phyloP scores from a whole-genome alignment of 805 yeast species.

The baker's yeast (Saccharomyces cerevisiae) region DNA sequence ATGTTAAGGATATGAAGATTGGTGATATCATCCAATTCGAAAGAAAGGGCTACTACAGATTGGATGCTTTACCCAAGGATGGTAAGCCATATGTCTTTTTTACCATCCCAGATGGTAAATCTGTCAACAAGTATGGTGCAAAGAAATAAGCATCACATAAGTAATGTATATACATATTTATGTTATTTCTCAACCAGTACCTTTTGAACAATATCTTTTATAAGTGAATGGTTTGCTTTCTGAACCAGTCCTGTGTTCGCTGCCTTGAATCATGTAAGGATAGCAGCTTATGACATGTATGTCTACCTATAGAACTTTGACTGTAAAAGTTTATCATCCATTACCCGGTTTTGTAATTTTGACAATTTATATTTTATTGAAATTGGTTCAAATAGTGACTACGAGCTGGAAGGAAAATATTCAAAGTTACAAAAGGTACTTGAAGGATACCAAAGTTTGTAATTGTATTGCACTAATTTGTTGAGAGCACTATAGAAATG shows the following conservation, averaged over 20 bases:
- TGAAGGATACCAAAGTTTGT: neutral
- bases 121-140: slow-evolving; percentile 66
- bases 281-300: neutral
- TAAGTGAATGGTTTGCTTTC: no score
- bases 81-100: slow-evolving; percentile 70
- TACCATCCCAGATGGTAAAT: slow-evolving; percentile 93
- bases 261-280: neutral
- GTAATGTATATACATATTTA: neutral
- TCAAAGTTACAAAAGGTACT: neutral
- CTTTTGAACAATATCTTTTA: neutral
- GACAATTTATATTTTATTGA: neutral
- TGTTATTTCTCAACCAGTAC: neutral
- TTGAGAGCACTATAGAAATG: slow-evolving; percentile 34
- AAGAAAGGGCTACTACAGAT: slow-evolving; percentile 91
- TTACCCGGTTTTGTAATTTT: neutral
- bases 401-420: neutral
- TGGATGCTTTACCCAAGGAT: slow-evolving; percentile 50
- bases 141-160: slow-evolving; percentile 36
- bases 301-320: no score
- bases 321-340: neutral
- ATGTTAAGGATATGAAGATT: slow-evolving; percentile 64
- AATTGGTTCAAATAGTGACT: neutral
- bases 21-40: slow-evolving; percentile 92
- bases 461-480: neutral
- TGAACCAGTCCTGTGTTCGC: neutral